Base-by-base conservation (phyloP, 2,329 filamentous ascomycete genomes). In the Epichloe gansuensis region DNA sequence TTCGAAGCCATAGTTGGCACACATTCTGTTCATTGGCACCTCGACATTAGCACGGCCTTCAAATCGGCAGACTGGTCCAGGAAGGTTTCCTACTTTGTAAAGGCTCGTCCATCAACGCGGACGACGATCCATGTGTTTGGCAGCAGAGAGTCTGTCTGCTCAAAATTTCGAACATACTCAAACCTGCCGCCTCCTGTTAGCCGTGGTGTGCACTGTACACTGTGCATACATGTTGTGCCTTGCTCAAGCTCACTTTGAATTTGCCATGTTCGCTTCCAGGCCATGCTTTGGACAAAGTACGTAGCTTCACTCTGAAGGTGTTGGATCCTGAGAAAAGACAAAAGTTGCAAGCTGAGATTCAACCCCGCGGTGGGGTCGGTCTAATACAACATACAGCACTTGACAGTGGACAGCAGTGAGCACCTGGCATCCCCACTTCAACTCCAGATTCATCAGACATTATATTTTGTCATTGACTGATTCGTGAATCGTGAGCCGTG, bases 41-140 rank as follows among this genome's bases (percentile, higher is more conserved):
- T 31, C 9, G 8, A 11, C 8, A 11, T 59, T 44, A 66, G 55
- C 12, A 23, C 38, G 11, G 12, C 6, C 2, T 21, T 28, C 21
- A 8, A 3, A 34, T 9, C 13, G 11, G 8, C 1, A 21, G 3
- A 31, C 5, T 3, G 7, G 6, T 21, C 3, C 5, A 7, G 12
- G 13, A 12, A 21, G n/a, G 35, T 13, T 11, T 21, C 28, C 15
- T 73, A 94, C 89, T 95, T 96, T 62, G 91, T 93, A 70, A 98
- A 98, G 17, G 90, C 91, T 58, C 91, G 80, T 25, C 93, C 93
- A 70, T 98, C 93, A 62, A 98, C 84, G 55, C 93, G 84, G 52
- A 98, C 83, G 21, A 97, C 89, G 53, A 97, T 86, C 90, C 91
- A 98, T 28, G 91, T 97, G 65, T 94, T 95, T 51, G 85, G 88